Conservation (phyloP, 768 basidiomycete species). For the Termitomyces sp. region DNA sequence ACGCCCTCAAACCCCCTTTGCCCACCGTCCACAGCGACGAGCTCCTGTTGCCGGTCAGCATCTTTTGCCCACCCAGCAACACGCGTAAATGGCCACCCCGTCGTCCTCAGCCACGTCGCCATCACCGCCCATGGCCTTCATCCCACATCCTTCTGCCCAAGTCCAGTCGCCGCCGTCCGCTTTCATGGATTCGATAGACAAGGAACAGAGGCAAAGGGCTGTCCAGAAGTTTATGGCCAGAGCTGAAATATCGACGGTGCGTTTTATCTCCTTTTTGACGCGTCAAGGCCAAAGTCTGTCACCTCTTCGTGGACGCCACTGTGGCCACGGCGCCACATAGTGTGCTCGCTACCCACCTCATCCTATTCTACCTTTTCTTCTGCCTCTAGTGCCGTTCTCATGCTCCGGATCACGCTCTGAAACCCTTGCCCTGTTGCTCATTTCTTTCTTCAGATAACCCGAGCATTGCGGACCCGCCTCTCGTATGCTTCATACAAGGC, state of each 20-base stretch:
- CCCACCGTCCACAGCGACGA: constrained; percentile 27
- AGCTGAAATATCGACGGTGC: constrained; percentile 76
- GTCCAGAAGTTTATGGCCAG: constrained; percentile 74
- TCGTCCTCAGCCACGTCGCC: constrained; percentile 80
- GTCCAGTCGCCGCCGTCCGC: constrained; percentile 30
- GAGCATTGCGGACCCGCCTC: constrained; percentile 73
- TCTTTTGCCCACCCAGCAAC: constrained; percentile 13
- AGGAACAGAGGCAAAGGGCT: constrained; percentile 60
- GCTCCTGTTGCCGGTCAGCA: constrained; percentile 18
- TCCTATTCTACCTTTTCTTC: constrained; percentile 9
- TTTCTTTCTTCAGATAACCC: constrained; percentile 59
- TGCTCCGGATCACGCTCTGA: constrained; percentile 20
- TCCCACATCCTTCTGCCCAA: constrained; percentile 38
- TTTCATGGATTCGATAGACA: constrained; percentile 39
- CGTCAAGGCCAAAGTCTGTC: constrained; percentile 28
- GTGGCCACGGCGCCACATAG: constrained; percentile 3
- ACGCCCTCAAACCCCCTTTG: constrained; percentile 32
- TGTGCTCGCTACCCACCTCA: constrained; percentile 3
- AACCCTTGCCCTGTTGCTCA: constrained; percentile 33
- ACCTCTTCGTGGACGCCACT: not conserved
- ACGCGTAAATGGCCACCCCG: constrained; percentile 69
- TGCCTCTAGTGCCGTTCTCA: constrained; percentile 3
- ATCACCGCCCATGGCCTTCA: constrained; percentile 68
- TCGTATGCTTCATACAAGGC: constrained; percentile 86
- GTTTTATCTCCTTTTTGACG: constrained; percentile 42